These are phyloP conservation scores for Durusdinium trenchii DNA, from an alignment of 73 alveolate species.

Conservation along the genomic window DNA sequence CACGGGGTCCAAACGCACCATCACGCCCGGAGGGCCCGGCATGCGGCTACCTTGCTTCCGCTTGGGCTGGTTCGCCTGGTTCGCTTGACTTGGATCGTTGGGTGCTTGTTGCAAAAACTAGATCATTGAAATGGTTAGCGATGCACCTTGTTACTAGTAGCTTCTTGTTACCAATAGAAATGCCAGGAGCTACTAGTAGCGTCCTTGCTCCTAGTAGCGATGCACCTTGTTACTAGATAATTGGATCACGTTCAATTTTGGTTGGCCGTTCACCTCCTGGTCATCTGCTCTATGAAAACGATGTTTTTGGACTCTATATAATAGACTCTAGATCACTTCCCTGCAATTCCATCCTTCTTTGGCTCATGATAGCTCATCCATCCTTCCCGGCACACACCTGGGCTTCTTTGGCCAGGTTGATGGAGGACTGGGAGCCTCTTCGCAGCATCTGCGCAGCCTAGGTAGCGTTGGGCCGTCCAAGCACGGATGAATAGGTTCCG, in stretches of 20 bases:
- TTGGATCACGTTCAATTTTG: neutral
- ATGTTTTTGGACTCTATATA: neutral
- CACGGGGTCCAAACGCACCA: too few relatives aligned
- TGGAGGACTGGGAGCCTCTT: slow-evolving; percentile 77
- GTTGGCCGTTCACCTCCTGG: neutral
- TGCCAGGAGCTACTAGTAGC: too few relatives aligned
- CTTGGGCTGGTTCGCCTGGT: slow-evolving; percentile 39
- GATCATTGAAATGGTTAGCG: neutral
- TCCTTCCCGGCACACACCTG: neutral
- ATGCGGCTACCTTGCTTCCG: slow-evolving; percentile 49
- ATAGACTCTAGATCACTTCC: neutral
- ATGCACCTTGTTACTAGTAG: too few relatives aligned
- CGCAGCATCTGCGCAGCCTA: slow-evolving; percentile 38
- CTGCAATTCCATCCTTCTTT: neutral
- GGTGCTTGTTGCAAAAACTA: too few relatives aligned
- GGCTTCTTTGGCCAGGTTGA: slow-evolving; percentile 79
- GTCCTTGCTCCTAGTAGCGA: too few relatives aligned
- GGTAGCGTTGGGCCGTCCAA: neutral
- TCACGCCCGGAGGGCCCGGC: slow-evolving; percentile 23
- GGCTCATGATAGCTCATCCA: neutral
- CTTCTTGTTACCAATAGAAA: too few relatives aligned
- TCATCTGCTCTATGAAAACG: neutral
- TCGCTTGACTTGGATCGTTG: too few relatives aligned
- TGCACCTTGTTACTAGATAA: too few relatives aligned
- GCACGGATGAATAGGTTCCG: neutral